phyloP scores from a whole-genome alignment of 805 yeast species.

The Ogataea naganishii region DNA sequence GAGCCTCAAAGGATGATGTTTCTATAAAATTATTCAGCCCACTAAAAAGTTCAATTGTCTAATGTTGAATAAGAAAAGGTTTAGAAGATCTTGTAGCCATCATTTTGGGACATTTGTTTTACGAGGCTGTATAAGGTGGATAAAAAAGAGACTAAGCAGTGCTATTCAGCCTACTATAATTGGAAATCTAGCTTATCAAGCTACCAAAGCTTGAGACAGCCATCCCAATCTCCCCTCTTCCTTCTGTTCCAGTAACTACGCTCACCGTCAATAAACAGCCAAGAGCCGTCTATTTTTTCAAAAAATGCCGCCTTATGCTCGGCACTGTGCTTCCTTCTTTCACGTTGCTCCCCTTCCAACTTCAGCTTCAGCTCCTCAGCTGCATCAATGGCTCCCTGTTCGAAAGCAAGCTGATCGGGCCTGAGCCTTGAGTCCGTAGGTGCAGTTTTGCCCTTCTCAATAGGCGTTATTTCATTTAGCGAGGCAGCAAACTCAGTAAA shows the following conservation, averaged over 20 bases:
- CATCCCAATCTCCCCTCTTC: constrained; percentile 52
- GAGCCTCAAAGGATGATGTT: too few species aligned
- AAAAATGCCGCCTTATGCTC: constrained; percentile 59
- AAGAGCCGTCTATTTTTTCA: constrained; percentile 32
- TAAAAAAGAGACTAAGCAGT: not conserved
- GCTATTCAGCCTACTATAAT: not conserved
- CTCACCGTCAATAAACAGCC: constrained; percentile 50
- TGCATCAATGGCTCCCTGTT: constrained; percentile 53
- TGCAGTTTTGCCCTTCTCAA: constrained; percentile 60
- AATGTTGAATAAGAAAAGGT: not conserved
- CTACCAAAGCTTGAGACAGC: constrained; percentile 48
- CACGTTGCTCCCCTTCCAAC: constrained; percentile 76
- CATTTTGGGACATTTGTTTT: not conserved
- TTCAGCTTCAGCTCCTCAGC: constrained; percentile 66
- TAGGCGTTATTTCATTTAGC: constrained; percentile 65
- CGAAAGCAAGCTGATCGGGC: constrained; percentile 76
- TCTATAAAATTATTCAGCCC: not conserved
- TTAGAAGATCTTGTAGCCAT: not conserved
- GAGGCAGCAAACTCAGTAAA: constrained; percentile 77
- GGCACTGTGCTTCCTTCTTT: constrained; percentile 46
- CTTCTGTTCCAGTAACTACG: constrained; percentile 77
- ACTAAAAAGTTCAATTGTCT: not conserved
- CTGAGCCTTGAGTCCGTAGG: constrained; percentile 86
- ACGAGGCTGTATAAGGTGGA: not conserved
- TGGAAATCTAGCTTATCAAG: not conserved